Evolutionary conservation across 306 rosid genomes (phyloP), one percentile per base, ranked within the genome.

Genomic region (Castanea crenata): DNA sequence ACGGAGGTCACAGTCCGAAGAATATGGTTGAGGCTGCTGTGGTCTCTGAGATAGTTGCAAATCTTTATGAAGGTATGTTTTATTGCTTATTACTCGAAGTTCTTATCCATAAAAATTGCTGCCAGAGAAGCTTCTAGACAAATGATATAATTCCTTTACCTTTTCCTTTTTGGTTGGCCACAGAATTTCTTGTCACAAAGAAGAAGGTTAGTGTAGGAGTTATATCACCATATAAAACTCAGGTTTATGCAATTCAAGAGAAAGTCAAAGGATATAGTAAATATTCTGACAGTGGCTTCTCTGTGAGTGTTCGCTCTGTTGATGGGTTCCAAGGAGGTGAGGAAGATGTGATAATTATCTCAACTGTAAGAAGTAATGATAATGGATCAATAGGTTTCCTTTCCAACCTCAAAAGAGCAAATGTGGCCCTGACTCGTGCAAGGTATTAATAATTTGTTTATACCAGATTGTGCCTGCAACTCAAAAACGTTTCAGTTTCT

Each of bases 251-350:
- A 72, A 88, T 91, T 76, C 72, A 86, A 27, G 74, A 89, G 69
- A 82, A 74, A 44, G 35, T 91, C 20, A 74, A 74, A 80, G 44
- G 68, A 23, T 85, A 79, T 64, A 57, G 19, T 52, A 46, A 27
- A 3, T 54, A 21, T 72, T 76, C 63, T 7, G 69, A 78, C 38
- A 2, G 76, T 1, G 55, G 62, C 18, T 91, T 89, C 73, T 77
- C 78, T 49, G 80, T 87, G 12, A 86, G 77, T 72, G 91, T 89
- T 62, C 91, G 89, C 11, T 81, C 92, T 6, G 81, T 91, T 9
- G 96, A 89, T 74, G 93, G 92, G 1, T 89, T 91, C 82, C 96
- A 91, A 89, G 93, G 93, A 0, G 90, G 92, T 6, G 93, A 91
- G 44, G 88, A 91, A 59, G 96, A 91, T 68, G 86, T 91, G 10